Conservation (phyloP, 345 rosid genomes). For the Firmiana major region DNA sequence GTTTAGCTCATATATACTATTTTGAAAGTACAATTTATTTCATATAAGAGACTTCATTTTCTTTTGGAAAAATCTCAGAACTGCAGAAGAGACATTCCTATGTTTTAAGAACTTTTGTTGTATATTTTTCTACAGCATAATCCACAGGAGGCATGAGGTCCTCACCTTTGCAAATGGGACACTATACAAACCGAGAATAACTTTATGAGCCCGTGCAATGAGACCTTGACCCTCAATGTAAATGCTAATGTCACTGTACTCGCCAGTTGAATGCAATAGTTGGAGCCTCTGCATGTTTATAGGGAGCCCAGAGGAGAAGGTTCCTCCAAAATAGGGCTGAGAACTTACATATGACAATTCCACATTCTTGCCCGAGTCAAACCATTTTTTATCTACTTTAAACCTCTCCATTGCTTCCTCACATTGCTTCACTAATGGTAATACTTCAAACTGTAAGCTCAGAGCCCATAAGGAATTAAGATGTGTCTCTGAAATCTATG, state of each 20-base stretch:
- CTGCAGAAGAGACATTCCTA: neutral
- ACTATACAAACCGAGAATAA: constrained; percentile 86
- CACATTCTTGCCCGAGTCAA: constrained; percentile 49
- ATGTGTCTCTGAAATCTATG: constrained; percentile 69
- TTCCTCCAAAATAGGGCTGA: constrained; percentile 37
- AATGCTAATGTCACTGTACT: constrained; percentile 61
- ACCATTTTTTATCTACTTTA: constrained; percentile 48
- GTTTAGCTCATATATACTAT: neutral
- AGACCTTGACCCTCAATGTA: constrained; percentile 60
- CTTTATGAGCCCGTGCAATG: constrained; percentile 62
- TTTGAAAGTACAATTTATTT: neutral
- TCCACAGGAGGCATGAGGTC: neutral
- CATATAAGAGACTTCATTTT: neutral
- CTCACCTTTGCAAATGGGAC: constrained; percentile 87
- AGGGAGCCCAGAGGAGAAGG: constrained; percentile 68
- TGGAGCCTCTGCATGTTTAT: constrained; percentile 59
- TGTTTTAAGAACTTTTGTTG: neutral
- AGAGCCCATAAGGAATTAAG: constrained; percentile 54
- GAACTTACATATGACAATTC: constrained; percentile 57
- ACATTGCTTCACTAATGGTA: constrained; percentile 72
- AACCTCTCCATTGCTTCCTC: constrained; percentile 56
- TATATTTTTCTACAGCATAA: neutral
- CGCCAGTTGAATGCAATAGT: constrained; percentile 39
- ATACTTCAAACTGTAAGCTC: constrained; percentile 63
- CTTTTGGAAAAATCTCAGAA: neutral